These are phyloP conservation scores for Vaccinium macrocarpon DNA, from an alignment of 148 eudicot species.

Conservation along the genomic window DNA sequence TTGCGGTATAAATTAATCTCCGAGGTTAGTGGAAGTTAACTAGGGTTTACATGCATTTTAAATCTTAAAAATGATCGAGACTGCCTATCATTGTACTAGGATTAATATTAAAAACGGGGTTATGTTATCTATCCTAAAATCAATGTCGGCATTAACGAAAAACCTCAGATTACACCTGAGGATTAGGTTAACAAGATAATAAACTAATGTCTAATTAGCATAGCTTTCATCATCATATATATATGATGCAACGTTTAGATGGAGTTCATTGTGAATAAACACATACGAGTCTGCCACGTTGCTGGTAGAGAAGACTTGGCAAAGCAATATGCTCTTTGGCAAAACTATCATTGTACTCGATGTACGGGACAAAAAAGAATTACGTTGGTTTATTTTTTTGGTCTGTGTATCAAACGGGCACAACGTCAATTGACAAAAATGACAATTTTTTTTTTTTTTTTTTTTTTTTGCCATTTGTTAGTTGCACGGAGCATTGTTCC, in stretches of 20 bases:
- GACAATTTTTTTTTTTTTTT: no score
- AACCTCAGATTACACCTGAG: neutral
- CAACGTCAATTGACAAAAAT: no score
- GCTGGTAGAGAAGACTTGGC: neutral
- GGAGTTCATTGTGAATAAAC: neutral
- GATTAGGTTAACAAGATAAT: slow-evolving; percentile 15
- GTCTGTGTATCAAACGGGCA: no score
- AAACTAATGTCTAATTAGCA: neutral
- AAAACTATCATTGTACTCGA: no score
- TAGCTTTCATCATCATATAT: slow-evolving; percentile 1
- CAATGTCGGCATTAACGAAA: neutral
- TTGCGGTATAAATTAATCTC: neutral
- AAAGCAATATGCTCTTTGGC: neutral
- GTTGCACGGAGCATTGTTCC: no score
- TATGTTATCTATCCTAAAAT: neutral
- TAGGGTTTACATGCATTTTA: neutral
- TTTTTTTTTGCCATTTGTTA: no score
- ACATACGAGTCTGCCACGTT: neutral
- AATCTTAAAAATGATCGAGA: neutral
- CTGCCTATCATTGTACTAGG: neutral
- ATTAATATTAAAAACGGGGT: neutral
- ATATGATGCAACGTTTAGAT: slow-evolving; percentile 3
- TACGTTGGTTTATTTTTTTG: no score
- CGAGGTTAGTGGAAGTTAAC: slow-evolving; percentile 3
- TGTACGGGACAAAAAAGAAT: no score